phyloP scores from a whole-genome alignment of 2,329 filamentous ascomycete species.

The Dactylella cylindrospora region DNA sequence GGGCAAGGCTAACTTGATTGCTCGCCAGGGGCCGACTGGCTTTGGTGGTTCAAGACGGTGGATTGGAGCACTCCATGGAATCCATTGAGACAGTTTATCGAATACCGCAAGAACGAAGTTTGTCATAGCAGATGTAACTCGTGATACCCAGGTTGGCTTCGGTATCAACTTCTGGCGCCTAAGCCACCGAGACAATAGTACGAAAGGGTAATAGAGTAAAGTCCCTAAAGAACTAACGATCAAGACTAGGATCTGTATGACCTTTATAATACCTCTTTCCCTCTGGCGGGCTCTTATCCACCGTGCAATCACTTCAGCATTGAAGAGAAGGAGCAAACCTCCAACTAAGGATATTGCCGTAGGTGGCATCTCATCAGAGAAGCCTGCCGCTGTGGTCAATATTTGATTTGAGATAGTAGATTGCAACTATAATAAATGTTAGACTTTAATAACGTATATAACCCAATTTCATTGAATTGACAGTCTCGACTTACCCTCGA shows the following conservation, averaged over 20 bases:
- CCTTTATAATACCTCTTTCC: neutral
- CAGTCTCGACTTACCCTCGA: slow-evolving; percentile 9
- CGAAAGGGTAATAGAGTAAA: slow-evolving; percentile 4
- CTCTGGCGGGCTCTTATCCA: neutral
- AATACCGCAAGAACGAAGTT: neutral
- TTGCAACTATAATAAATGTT: slow-evolving; percentile 3
- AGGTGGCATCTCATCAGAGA: slow-evolving; percentile 15
- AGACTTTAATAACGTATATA: neutral
- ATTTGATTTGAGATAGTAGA: slow-evolving; percentile 10
- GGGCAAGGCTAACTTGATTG: too few species aligned
- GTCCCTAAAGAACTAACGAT: neutral
- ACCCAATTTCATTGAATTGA: neutral
- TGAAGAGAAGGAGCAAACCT: neutral
- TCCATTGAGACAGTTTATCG: neutral
- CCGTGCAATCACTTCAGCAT: slow-evolving; percentile 1
- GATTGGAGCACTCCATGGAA: neutral
- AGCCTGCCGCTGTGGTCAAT: neutral
- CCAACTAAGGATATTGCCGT: slow-evolving; percentile 1
- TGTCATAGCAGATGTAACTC: neutral
- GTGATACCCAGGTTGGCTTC: neutral
- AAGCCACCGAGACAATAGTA: neutral
- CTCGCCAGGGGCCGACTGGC: too few species aligned
- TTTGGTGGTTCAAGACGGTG: neutral
- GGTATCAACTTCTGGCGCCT: slow-evolving; percentile 4
- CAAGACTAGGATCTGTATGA: neutral